Evolutionary conservation across 768 basidiomycete genomes (phyloP).

Genomic region (Hygrophorus pudorinus): DNA sequence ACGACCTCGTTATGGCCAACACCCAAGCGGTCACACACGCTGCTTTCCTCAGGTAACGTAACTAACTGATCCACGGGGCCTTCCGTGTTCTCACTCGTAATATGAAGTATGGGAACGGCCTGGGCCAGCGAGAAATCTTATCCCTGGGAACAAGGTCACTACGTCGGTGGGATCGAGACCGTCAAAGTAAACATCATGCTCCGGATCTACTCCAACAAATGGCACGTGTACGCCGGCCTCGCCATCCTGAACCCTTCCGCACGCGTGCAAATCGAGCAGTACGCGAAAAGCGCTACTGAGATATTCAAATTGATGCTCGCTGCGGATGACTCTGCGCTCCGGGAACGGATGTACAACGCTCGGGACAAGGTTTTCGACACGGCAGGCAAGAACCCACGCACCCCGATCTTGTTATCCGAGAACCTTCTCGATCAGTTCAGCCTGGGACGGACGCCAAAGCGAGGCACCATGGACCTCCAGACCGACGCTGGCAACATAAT

Average conservation of each 20-base stretch:
- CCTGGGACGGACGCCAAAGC: slow-evolving; percentile 38
- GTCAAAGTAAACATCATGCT: slow-evolving; percentile 96
- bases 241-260: slow-evolving; percentile 95
- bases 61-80: neutral
- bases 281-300: slow-evolving; percentile 73
- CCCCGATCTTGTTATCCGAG: slow-evolving; percentile 76
- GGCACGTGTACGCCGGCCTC: slow-evolving; percentile 99
- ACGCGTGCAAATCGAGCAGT: slow-evolving; percentile 82
- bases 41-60: slow-evolving; percentile 79
- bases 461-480: slow-evolving; percentile 1
- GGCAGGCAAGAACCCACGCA: slow-evolving; percentile 19
- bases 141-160: slow-evolving; percentile 93
- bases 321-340: slow-evolving; percentile 38
- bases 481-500: too few species aligned
- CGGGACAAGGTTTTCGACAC: slow-evolving; percentile 66
- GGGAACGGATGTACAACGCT: slow-evolving; percentile 64
- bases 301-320: slow-evolving; percentile 94
- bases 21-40: slow-evolving; percentile 98
- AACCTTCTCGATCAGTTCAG: slow-evolving; percentile 85
- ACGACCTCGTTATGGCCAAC: slow-evolving; percentile 93
- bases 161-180: slow-evolving; percentile 95
- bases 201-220: slow-evolving; percentile 93
- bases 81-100: neutral
- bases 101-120: slow-evolving; percentile 91
- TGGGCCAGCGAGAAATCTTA: slow-evolving; percentile 73